Conservation (phyloP, 495 filamentous ascomycete species). For the Barbatosphaeria neglecta region DNA sequence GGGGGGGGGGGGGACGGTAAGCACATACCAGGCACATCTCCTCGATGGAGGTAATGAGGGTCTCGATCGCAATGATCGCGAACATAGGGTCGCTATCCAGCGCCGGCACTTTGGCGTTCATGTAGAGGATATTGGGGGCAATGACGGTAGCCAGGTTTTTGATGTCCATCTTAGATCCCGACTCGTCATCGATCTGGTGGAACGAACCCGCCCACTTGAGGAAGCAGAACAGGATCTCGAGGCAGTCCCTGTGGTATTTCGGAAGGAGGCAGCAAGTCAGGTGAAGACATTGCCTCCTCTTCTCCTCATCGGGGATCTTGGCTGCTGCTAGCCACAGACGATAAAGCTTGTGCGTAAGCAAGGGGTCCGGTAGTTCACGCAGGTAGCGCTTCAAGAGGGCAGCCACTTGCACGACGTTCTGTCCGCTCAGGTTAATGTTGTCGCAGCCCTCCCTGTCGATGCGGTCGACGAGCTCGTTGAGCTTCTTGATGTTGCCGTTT, state of each 20-base stretch:
- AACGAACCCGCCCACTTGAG: constrained; percentile 98
- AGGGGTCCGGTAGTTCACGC: constrained; percentile 84
- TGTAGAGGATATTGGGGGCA: constrained; percentile 85
- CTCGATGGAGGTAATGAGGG: constrained; percentile 84
- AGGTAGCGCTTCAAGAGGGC: constrained; percentile 94
- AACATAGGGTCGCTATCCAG: constrained; percentile 77
- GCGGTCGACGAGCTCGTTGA: constrained; percentile 70
- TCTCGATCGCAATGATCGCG: constrained; percentile 83
- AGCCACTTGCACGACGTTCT: constrained; percentile 85
- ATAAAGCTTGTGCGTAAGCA: constrained; percentile 92
- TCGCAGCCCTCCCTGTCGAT: constrained; percentile 75
- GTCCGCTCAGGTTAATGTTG: constrained; percentile 67
- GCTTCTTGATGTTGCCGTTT: constrained; percentile 89
- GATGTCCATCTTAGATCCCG: constrained; percentile 96
- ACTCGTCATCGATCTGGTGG: constrained; percentile 85
- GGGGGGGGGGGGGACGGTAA: no score
- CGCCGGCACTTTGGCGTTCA: constrained; percentile 47
- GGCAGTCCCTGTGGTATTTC: constrained; percentile 81
- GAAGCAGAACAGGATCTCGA: constrained; percentile 92
- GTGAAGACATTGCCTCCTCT: constrained; percentile 75
- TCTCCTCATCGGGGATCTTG: constrained; percentile 77
- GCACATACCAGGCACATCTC: constrained; percentile 89
- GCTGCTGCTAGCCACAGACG: constrained; percentile 80
- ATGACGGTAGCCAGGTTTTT: constrained; percentile 98
- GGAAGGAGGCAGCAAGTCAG: constrained; percentile 88